phyloP scores from a whole-genome alignment of 257 asterid genomes.

The Penstemon eatonii region DNA sequence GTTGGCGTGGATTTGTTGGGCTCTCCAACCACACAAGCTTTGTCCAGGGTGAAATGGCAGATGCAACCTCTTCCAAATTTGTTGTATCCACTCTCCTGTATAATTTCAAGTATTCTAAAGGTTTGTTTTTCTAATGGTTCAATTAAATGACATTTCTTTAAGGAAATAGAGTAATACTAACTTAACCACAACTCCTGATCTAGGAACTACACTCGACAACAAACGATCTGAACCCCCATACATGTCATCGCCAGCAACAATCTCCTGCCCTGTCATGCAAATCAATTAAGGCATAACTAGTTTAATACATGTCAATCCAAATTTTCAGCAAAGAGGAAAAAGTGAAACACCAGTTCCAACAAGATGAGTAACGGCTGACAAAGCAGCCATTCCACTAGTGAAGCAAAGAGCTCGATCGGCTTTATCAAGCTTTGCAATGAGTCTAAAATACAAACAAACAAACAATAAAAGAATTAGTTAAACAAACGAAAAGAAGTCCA shows the following conservation, averaged over 20 bases:
- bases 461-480: conserved; percentile 13
- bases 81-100: conserved; percentile 87
- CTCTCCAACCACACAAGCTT: conserved; percentile 98
- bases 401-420: conserved; percentile 90
- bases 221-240: conserved; percentile 98
- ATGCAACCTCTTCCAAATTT: conserved; percentile 67
- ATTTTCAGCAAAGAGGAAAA: conserved; percentile 8
- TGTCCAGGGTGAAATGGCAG: conserved; percentile 64
- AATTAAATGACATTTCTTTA: neutral
- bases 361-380: conserved; percentile 86
- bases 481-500: conserved; percentile 6
- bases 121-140: conserved; percentile 3
- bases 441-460: conserved; percentile 41
- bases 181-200: conserved; percentile 80
- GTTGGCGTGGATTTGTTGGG: conserved; percentile 97
- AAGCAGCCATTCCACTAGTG: conserved; percentile 98
- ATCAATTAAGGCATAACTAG: neutral
- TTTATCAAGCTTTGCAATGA: conserved; percentile 87
- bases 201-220: conserved; percentile 77
- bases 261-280: conserved; percentile 66
- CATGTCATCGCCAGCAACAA: conserved; percentile 91
- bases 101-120: conserved; percentile 20
- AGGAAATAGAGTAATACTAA: conserved; percentile 37
- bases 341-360: conserved; percentile 57
- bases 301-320: neutral